phyloP scores from a whole-genome alignment of 164 flowering plant species.

The Umbilicus rupestris region DNA sequence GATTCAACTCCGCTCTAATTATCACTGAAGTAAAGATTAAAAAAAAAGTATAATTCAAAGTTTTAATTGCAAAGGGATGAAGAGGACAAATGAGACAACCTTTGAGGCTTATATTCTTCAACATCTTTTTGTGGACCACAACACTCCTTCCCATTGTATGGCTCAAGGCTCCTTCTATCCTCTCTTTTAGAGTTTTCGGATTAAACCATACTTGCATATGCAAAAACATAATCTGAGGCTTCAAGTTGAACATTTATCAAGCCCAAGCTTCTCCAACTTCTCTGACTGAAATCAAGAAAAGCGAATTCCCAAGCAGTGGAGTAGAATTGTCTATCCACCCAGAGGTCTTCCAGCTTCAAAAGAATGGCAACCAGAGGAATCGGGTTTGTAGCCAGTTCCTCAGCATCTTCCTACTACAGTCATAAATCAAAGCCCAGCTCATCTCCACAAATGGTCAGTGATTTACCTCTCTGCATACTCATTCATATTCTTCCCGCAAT shows the following conservation, averaged over 20 bases:
- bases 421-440: conserved; percentile 10
- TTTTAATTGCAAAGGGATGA: no score
- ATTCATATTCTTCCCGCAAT: neutral
- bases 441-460: conserved; percentile 16
- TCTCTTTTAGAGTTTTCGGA: neutral
- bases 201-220: neutral
- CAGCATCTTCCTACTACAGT: conserved; percentile 21
- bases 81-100: neutral
- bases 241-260: neutral
- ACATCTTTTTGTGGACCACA: neutral
- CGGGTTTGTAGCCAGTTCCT: conserved; percentile 21
- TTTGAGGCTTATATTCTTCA: neutral
- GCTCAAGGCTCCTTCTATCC: neutral
- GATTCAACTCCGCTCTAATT: no score
- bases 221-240: neutral
- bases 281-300: neutral
- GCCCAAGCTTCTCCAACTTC: neutral
- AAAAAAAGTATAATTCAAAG: no score
- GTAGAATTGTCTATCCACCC: neutral
- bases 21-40: no score
- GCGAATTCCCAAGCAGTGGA: neutral
- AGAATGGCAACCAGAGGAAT: conserved; percentile 18
- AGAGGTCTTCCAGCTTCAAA: neutral
- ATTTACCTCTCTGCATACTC: neutral
- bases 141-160: neutral